Conservation (phyloP, 495 filamentous ascomycete species). For the Annulohypoxylon bovei region DNA sequence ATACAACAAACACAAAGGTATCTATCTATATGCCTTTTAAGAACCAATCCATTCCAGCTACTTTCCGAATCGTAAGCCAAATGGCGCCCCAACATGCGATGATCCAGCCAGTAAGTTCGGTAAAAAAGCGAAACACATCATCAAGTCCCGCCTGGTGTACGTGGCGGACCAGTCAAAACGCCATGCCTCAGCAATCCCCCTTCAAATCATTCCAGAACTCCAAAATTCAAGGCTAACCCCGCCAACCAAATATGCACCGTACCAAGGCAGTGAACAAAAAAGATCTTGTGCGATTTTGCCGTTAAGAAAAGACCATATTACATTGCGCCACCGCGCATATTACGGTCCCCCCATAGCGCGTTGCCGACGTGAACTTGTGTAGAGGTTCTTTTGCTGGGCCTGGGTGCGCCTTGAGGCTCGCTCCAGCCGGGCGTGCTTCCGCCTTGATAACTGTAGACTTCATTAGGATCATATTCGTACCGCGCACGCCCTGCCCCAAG, state of each 20-base stretch:
- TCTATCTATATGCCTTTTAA: conserved; percentile 27
- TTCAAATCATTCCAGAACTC: conserved; percentile 27
- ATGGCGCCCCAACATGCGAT: conserved; percentile 12
- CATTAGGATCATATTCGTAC: conserved; percentile 33
- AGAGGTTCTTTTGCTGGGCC: conserved; percentile 29
- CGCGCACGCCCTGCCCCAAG: conserved; percentile 40
- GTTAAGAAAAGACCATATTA: neutral
- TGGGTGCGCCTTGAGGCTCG: conserved; percentile 13
- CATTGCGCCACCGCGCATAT: conserved; percentile 16
- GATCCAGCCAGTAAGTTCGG: conserved; percentile 4
- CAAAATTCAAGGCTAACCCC: conserved; percentile 14
- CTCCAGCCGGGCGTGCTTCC: conserved; percentile 34
- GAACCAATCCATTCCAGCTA: conserved; percentile 13
- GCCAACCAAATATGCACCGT: conserved; percentile 31
- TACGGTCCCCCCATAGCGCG: conserved; percentile 41
- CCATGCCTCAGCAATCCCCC: conserved; percentile 10
- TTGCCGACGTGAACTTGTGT: conserved; percentile 42
- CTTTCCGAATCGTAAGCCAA: conserved; percentile 13
- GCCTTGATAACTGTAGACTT: conserved; percentile 20
- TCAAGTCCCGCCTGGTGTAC: conserved; percentile 22
- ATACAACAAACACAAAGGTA: conserved; percentile 31
- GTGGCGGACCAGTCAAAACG: conserved; percentile 16
- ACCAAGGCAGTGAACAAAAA: conserved; percentile 9
- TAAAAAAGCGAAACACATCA: conserved; percentile 21
- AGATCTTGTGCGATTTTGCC: neutral